Evolutionary conservation across 345 rosid genomes (phyloP).

Genomic region (Corymbia maculata): DNA sequence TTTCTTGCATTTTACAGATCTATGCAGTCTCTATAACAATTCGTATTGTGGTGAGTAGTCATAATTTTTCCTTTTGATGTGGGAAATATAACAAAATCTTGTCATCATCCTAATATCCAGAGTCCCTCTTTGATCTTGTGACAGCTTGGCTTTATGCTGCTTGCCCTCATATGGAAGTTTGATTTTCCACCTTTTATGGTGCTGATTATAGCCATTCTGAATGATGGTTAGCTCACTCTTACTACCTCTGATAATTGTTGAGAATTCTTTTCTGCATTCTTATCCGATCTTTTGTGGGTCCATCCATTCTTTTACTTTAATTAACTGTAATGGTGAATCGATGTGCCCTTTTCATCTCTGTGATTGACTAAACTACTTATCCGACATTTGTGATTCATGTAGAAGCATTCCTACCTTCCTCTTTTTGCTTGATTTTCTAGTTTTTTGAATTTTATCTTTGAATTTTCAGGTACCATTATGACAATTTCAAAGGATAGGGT

Average conservation of each 20-base stretch:
- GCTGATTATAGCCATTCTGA: slow-evolving; percentile 93
- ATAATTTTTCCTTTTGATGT: neutral
- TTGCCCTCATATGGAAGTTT: slow-evolving; percentile 94
- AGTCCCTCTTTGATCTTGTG: slow-evolving; percentile 1
- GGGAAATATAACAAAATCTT: neutral
- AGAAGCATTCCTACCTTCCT: neutral
- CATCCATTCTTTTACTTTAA: neutral
- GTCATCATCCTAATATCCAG: neutral
- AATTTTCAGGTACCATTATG: slow-evolving; percentile 84
- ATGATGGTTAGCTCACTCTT: slow-evolving; percentile 55
- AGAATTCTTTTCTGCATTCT: neutral
- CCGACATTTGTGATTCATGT: neutral
- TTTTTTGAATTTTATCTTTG: neutral
- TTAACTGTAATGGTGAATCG: neutral
- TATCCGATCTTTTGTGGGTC: neutral
- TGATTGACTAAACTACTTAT: neutral
- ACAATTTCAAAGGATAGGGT: slow-evolving; percentile 98
- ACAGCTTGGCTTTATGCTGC: slow-evolving; percentile 97
- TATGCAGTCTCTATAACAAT: slow-evolving; percentile 97
- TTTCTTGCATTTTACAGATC: slow-evolving; percentile 42
- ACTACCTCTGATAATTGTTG: neutral
- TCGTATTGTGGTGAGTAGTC: slow-evolving; percentile 87
- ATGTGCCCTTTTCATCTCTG: neutral
- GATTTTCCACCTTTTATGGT: slow-evolving; percentile 99
- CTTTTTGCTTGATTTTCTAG: neutral